Evolutionary conservation across 306 rosid genomes (phyloP).

Genomic region (Malus asiatica): DNA sequence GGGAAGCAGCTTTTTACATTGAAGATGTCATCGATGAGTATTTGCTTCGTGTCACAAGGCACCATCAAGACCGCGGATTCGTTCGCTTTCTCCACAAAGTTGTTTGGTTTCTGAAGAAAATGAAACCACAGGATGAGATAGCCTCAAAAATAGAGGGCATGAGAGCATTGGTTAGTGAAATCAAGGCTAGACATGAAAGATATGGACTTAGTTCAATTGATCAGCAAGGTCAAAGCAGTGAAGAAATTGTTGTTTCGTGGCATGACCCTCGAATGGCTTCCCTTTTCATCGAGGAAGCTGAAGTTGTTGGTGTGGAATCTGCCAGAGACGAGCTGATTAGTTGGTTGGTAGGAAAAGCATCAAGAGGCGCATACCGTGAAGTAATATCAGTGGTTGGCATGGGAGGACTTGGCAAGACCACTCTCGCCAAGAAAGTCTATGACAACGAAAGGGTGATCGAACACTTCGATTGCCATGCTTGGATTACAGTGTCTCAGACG

Average conservation of each 20-base stretch:
- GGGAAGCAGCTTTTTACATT: neutral
- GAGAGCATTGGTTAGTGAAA: neutral
- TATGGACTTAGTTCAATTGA: neutral
- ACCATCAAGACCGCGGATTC: neutral
- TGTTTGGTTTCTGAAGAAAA: neutral
- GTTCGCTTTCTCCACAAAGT: neutral
- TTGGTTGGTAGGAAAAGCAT: neutral
- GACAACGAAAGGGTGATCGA: neutral
- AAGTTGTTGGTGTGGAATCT: conserved; percentile 14
- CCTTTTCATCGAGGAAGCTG: conserved; percentile 7
- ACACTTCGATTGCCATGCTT: conserved; percentile 7
- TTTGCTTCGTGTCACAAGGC: neutral
- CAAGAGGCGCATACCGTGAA: neutral
- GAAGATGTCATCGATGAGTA: conserved; percentile 7
- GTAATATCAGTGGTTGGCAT: conserved; percentile 12
- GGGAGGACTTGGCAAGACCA: conserved; percentile 19
- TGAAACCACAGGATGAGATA: neutral
- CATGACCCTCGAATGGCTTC: conserved; percentile 8
- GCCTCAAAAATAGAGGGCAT: neutral
- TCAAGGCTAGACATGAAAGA: neutral
- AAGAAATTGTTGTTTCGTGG: neutral
- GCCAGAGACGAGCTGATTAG: conserved; percentile 4
- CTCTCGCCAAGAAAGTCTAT: conserved; percentile 6
- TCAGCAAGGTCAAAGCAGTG: neutral
- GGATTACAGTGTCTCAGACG: conserved; percentile 8